These are phyloP conservation scores for Acephala macrosclerotiorum DNA, from an alignment of 2,329 filamentous ascomycete species.

Conservation along the genomic window DNA sequence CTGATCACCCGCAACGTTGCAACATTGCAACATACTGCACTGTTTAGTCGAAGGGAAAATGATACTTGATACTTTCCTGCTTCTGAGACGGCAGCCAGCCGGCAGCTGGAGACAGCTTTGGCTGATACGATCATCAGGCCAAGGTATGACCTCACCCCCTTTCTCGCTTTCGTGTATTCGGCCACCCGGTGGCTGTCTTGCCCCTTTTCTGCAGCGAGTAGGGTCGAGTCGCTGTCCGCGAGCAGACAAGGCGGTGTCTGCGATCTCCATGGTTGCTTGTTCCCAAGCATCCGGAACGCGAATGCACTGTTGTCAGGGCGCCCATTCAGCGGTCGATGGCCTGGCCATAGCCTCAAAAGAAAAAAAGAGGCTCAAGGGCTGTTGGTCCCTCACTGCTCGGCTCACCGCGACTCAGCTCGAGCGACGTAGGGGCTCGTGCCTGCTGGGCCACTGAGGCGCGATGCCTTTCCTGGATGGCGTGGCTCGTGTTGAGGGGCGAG, in stretches of 20 bases:
- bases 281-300: slow-evolving; percentile 33
- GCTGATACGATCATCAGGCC: slow-evolving; percentile 20
- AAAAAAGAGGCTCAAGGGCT: slow-evolving; percentile 33
- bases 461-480: not conserved
- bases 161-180: not conserved
- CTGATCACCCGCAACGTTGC: slow-evolving; percentile 31
- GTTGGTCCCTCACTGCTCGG: slow-evolving; percentile 11
- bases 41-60: not conserved
- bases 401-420: slow-evolving; percentile 23
- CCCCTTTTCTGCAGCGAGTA: slow-evolving; percentile 21
- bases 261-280: slow-evolving; percentile 30
- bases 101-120: not conserved
- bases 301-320: slow-evolving; percentile 17
- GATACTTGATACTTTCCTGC: slow-evolving; percentile 9
- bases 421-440: slow-evolving; percentile 8
- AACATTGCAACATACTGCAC: slow-evolving; percentile 20
- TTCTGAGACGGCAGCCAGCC: not conserved
- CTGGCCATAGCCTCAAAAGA: slow-evolving; percentile 21
- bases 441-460: not conserved
- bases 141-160: slow-evolving; percentile 23
- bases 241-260: not conserved
- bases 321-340: not conserved
- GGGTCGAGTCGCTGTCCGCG: not conserved
- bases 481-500: slow-evolving; percentile 20
- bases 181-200: slow-evolving; percentile 3